Conservation (phyloP, 768 basidiomycete genomes). For the Tricholoma terreum region DNA sequence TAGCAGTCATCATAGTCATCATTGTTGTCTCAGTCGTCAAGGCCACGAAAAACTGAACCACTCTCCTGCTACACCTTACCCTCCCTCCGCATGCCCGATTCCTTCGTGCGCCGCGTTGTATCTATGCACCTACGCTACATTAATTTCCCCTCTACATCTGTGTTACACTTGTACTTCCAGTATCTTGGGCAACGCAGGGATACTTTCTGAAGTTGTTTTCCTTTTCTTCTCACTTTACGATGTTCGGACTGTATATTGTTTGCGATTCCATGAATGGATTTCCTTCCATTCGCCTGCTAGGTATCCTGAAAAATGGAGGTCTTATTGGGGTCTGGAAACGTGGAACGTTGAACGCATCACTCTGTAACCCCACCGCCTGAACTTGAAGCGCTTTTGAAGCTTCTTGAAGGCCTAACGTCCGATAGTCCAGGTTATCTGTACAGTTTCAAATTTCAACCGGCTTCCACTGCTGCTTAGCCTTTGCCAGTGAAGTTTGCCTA, state of each 20-base stretch:
- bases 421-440: too few species aligned
- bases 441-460: too few species aligned
- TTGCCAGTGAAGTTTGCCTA: too few species aligned
- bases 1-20: constrained; percentile 89
- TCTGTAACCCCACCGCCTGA: too few species aligned
- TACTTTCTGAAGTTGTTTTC: not conserved
- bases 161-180: constrained; percentile 1
- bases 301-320: too few species aligned
- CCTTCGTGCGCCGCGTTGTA: constrained; percentile 30
- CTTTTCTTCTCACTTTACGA: not conserved
- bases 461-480: too few species aligned
- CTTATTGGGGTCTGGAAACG: too few species aligned
- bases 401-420: too few species aligned
- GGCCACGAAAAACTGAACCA: constrained; percentile 55
- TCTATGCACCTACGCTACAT: constrained; percentile 33
- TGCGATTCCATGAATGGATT: not conserved
- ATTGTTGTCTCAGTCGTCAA: constrained; percentile 95
- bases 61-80: constrained; percentile 6
- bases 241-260: not conserved
- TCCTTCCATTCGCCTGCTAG: not conserved
- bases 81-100: constrained; percentile 12
- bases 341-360: too few species aligned
- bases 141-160: not conserved
- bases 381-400: too few species aligned
- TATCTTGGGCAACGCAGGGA: not conserved